Evolutionary conservation across 2,329 filamentous ascomycete species (phyloP).

Genomic region (Sclerotinia nivalis): DNA sequence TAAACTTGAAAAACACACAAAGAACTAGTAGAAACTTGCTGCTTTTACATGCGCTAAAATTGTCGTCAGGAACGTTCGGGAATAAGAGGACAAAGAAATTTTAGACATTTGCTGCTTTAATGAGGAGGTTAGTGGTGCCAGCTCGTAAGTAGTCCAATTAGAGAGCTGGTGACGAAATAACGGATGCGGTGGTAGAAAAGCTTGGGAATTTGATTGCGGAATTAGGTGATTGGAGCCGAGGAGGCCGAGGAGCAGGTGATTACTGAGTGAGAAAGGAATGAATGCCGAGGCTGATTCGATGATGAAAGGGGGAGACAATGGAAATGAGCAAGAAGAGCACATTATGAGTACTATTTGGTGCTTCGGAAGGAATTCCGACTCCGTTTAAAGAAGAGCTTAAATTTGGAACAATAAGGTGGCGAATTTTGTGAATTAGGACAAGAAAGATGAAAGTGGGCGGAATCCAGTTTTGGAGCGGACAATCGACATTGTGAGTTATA

Average conservation of each 20-base stretch:
- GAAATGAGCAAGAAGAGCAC: too few species aligned
- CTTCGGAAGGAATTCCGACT: neutral
- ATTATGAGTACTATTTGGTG: neutral
- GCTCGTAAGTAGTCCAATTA: neutral
- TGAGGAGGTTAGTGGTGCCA: too few species aligned
- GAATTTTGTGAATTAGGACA: neutral
- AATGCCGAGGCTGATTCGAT: neutral
- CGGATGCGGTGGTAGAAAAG: neutral
- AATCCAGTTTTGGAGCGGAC: neutral
- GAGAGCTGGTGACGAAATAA: neutral
- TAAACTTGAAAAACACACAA: neutral
- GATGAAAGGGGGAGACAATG: neutral
- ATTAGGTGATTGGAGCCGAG: neutral
- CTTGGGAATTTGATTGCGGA: neutral
- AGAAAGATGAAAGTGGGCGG: neutral
- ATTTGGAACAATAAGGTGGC: neutral
- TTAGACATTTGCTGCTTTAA: neutral
- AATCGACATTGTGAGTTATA: neutral
- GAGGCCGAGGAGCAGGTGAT: neutral
- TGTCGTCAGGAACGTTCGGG: neutral
- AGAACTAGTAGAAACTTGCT: neutral
- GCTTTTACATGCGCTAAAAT: neutral
- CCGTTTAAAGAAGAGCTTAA: neutral
- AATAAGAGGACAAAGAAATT: slow-evolving; percentile 11
- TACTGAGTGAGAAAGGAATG: neutral